phyloP scores from a whole-genome alignment of 2,329 filamentous ascomycete genomes.

The Cladophialophora psammophila region DNA sequence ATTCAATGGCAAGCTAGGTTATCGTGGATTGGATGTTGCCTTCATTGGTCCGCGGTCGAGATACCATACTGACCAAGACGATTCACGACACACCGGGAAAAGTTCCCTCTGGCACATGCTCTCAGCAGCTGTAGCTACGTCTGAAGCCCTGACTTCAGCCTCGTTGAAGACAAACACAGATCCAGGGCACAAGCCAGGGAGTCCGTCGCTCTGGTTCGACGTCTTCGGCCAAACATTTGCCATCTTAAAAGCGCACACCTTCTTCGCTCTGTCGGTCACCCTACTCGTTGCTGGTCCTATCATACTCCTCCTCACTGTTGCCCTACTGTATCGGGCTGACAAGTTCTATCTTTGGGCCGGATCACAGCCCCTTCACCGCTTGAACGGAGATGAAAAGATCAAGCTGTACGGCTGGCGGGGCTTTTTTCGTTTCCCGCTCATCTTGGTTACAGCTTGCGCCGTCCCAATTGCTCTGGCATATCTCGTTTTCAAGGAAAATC shows the following conservation, averaged over 20 bases:
- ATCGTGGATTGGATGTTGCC: constrained; percentile 88
- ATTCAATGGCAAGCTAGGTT: constrained; percentile 77
- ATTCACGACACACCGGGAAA: constrained; percentile 73
- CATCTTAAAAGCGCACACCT: constrained; percentile 77
- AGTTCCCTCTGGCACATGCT: constrained; percentile 92
- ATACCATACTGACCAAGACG: constrained; percentile 92
- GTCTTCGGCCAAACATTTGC: constrained; percentile 82
- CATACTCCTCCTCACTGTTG: constrained; percentile 71
- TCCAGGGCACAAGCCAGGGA: constrained; percentile 26
- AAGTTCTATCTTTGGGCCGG: constrained; percentile 89
- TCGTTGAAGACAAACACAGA: constrained; percentile 46
- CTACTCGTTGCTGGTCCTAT: constrained; percentile 82
- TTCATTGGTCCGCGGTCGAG: constrained; percentile 85
- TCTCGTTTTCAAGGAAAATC: constrained; percentile 82
- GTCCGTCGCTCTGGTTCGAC: constrained; percentile 88
- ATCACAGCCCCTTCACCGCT: constrained; percentile 66
- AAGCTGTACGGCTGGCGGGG: constrained; percentile 78
- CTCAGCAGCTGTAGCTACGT: constrained; percentile 78
- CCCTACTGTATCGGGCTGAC: constrained; percentile 72
- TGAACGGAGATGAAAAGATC: constrained; percentile 66
- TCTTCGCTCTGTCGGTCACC: constrained; percentile 88
- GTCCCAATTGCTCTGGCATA: constrained; percentile 76
- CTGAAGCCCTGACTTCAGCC: constrained; percentile 73
- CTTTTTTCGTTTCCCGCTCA: constrained; percentile 82
- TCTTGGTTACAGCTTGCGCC: constrained; percentile 71